Evolutionary conservation across 2,329 filamentous ascomycete genomes (phyloP), one percentile per base, ranked within the genome.

Genomic region (Nemania sp.): DNA sequence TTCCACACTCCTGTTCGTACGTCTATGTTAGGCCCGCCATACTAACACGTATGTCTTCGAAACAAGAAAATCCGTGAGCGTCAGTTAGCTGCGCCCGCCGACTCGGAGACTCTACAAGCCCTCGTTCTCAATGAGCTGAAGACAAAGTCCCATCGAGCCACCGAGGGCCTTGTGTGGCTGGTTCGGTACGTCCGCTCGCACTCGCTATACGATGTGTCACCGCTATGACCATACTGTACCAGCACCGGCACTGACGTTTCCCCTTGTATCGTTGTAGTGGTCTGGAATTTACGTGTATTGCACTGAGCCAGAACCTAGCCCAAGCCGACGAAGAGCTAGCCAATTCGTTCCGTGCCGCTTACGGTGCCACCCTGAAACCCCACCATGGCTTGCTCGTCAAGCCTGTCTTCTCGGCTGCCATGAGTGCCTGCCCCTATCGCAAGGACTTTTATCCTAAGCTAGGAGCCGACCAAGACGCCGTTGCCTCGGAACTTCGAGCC

Each of bases 381-480:
- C 86, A 96, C 78, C 94, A 99, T 80, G 85, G 81, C 69, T 91
- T 96, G 74, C 66, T 97, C 59, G 78, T 97, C 66, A 96, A 96
- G 81, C 91, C 91, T 57, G 81, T 97, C 70, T 97, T 97, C 82
- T 89, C 82, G 65, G 88, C 91, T 58, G 93, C 93, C 71, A 96
- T 99, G 91, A 83, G 84, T 64, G 92, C 91, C 15, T 93, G 89
- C 63, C 94, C 94, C 1, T 96, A 97, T 80, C 85, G 93, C 64
- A 90, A 90, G 72, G 90, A 93, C 74, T 97, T 99, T 71, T 97
- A 97, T 72, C 75, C 75, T 61, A 96, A 97, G 82, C 80, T 99
- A 37, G 91, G 89, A 31, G 77, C 78, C 17, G 82, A 90, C 68
- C 73, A 81, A 33, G 74, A 70, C 24, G 83, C 86, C 73, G 86